Evolutionary conservation across 2,329 filamentous ascomycete species (phyloP).

Genomic region (Arachnopeziza araneosa): DNA sequence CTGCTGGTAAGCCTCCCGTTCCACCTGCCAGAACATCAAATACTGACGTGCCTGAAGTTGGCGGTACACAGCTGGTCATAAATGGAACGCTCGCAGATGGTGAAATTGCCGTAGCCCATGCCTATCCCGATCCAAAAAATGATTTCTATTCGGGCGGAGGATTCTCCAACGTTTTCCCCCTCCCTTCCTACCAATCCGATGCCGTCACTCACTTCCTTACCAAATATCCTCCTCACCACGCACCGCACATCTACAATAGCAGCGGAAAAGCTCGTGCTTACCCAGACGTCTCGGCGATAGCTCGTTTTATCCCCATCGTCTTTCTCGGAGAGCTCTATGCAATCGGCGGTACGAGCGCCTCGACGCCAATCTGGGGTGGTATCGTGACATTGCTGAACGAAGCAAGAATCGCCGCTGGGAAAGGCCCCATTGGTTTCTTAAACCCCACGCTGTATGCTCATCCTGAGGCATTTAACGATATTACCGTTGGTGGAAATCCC

Average conservation of each 20-base stretch:
- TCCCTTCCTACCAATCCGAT: slow-evolving; percentile 23
- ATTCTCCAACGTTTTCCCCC: slow-evolving; percentile 39
- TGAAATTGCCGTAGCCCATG: slow-evolving; percentile 33
- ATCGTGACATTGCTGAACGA: slow-evolving; percentile 42
- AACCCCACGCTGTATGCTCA: slow-evolving; percentile 28
- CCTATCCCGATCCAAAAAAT: neutral
- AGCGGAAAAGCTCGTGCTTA: slow-evolving; percentile 20
- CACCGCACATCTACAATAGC: slow-evolving; percentile 17
- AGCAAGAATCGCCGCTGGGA: slow-evolving; percentile 30
- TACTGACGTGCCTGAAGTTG: slow-evolving; percentile 9
- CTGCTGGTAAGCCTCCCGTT: slow-evolving; percentile 30
- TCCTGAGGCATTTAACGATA: slow-evolving; percentile 27
- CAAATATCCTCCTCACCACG: slow-evolving; percentile 18
- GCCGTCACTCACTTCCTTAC: slow-evolving; percentile 20
- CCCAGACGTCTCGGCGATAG: slow-evolving; percentile 24
- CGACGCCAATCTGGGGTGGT: slow-evolving; percentile 51
- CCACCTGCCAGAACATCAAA: neutral
- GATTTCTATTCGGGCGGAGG: slow-evolving; percentile 40
- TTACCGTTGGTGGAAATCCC: slow-evolving; percentile 24
- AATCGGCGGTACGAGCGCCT: slow-evolving; percentile 27
- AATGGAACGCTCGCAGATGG: slow-evolving; percentile 40
- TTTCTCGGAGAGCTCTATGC: slow-evolving; percentile 12
- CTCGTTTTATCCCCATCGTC: slow-evolving; percentile 17
- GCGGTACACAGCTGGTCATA: slow-evolving; percentile 10
- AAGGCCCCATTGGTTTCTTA: slow-evolving; percentile 33